Evolutionary conservation across 805 yeast genomes (phyloP).

Genomic region (Alloascoidea africana): DNA sequence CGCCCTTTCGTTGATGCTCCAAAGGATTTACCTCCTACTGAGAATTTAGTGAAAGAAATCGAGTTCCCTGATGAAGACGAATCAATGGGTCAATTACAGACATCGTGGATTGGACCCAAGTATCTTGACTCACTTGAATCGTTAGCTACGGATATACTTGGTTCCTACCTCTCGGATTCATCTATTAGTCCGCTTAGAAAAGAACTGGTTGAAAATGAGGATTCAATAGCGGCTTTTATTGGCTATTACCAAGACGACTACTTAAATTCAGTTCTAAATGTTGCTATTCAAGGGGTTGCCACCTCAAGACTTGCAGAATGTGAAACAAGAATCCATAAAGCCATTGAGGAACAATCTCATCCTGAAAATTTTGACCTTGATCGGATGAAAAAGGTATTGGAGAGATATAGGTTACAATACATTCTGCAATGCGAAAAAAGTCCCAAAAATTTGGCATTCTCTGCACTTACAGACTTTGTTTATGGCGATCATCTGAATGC

Average conservation of each 20-base stretch:
- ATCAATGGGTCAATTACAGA: conserved; percentile 54
- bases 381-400: conserved; percentile 53
- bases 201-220: conserved; percentile 61
- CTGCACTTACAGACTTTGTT: conserved; percentile 64
- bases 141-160: conserved; percentile 57
- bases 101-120: conserved; percentile 77
- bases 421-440: conserved; percentile 37
- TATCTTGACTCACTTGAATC: conserved; percentile 33
- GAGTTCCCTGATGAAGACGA: conserved; percentile 88
- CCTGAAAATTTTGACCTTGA: conserved; percentile 39
- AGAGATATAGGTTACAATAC: conserved; percentile 46
- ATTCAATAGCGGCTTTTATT: conserved; percentile 66
- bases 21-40: conserved; percentile 24
- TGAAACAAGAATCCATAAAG: conserved; percentile 30
- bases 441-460: conserved; percentile 41
- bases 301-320: conserved; percentile 41
- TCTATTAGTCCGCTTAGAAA: conserved; percentile 64
- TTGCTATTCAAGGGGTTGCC: conserved; percentile 60
- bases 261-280: conserved; percentile 39
- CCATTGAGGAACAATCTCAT: conserved; percentile 37
- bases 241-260: conserved; percentile 65
- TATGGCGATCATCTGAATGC: conserved; percentile 57
- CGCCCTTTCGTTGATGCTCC: conserved; percentile 72
- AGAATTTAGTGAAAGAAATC: conserved; percentile 31
- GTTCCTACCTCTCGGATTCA: conserved; percentile 61